Evolutionary conservation across 2,329 filamentous ascomycete genomes (phyloP).

Genomic region (Hirsutella thompsonii): DNA sequence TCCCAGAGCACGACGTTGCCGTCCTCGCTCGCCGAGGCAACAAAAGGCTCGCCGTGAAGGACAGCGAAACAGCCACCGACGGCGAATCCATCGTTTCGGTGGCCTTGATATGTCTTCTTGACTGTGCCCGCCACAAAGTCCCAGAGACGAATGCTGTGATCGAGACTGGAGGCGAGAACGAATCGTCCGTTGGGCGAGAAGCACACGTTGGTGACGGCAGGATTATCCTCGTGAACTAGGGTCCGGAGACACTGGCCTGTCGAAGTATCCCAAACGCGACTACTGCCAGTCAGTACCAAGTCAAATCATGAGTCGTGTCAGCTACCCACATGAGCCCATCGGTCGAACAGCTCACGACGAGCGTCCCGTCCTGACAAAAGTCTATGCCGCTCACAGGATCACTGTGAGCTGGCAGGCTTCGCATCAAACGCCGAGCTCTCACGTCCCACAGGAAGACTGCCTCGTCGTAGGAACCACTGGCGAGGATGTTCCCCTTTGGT

Average conservation of each 20-base stretch:
- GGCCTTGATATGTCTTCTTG: constrained; percentile 95
- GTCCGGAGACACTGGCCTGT: constrained; percentile 93
- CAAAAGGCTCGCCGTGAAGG: constrained; percentile 38
- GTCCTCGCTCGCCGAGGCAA: constrained; percentile 78
- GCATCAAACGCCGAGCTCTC: constrained; percentile 74
- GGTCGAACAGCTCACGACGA: constrained; percentile 82
- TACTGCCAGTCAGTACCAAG: constrained; percentile 17
- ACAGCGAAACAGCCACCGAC: constrained; percentile 75
- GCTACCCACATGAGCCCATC: constrained; percentile 67
- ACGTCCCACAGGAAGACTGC: constrained; percentile 97
- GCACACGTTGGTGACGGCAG: constrained; percentile 74
- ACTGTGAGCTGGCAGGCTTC: constrained; percentile 82
- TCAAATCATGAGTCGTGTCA: background rate
- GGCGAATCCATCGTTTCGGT: constrained; percentile 72
- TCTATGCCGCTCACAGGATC: constrained; percentile 92
- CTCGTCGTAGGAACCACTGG: constrained; percentile 91
- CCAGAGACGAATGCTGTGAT: constrained; percentile 85
- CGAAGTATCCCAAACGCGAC: constrained; percentile 86
- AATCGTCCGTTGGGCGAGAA: constrained; percentile 93
- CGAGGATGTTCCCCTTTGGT: constrained; percentile 96
- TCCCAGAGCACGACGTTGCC: constrained; percentile 83
- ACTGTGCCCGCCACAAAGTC: constrained; percentile 85
- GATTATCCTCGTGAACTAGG: constrained; percentile 91
- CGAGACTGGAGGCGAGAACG: constrained; percentile 82
- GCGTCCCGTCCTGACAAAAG: constrained; percentile 81